Base-by-base conservation (phyloP, 129 eudicot genomes). In the Chrysanthemum makinoi region DNA sequence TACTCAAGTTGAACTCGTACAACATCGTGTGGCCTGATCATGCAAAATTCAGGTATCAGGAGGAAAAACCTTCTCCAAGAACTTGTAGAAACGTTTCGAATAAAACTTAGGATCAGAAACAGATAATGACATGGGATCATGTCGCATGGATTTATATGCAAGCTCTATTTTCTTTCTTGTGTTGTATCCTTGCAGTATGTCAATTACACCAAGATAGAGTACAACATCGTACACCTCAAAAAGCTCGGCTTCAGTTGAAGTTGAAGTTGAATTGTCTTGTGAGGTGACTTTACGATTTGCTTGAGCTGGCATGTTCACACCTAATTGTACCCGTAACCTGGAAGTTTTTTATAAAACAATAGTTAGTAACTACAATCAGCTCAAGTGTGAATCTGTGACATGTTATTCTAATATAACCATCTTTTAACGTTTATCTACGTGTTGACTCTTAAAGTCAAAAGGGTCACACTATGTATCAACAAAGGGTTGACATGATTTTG, bases 261-360 rank as follows among this genome's bases (percentile, higher is more conserved):
- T 39, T 59, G 92, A 78, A 74, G 78, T 39, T 6, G 46, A 39
- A 39, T 39, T 78, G 0, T 78, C 79, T 52, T 79, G 80, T n/a
- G 62, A 64, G 44, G 54, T 57, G 43, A 86, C 75, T 78, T 84
- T 91, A 68, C 75, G 92, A 57, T 80, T 86, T 61, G 97, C 97
- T 55, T 84, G 83, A 53, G 97, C 93, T 28, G 97, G 97, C 97
- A 91, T 91, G 88, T 91, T 84, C 22, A 88, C 96, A 0, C 96
- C 97, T 63, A 91, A 54, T 30, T 91, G 96, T 65, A 91, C 90
- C 43, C 87, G 80, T 66, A 91, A 83, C 86, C 97, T 91, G 83
- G 72, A 77, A 58, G 68, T 33, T 43, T 70, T 39, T 1, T 18
- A 52, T 19, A 61, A 26, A 70, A 16, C 30, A 26, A 13, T 20